Evolutionary conservation across 208 protist species (phyloP).

Genomic region (Leptomonas seymouri): DNA sequence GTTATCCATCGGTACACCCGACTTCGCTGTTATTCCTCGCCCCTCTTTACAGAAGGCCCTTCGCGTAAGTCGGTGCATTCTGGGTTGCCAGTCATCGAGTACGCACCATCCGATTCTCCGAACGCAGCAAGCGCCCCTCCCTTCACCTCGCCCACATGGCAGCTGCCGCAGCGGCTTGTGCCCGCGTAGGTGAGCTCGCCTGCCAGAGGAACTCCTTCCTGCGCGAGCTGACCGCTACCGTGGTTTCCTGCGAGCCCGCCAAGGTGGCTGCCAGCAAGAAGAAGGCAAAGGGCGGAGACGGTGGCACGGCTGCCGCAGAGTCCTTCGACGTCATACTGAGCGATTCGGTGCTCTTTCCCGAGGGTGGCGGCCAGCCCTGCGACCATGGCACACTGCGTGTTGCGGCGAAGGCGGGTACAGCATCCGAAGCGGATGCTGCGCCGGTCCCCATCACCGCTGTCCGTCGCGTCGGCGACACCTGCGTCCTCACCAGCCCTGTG

Average conservation of each 20-base stretch:
- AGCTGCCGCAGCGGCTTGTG: conserved; percentile 7
- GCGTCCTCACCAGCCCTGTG: conserved; percentile 49
- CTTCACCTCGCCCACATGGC: conserved; percentile 7
- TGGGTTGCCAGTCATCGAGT: too few relatives aligned
- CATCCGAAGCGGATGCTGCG: background rate
- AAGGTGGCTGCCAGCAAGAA: conserved; percentile 30
- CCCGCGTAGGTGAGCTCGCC: conserved; percentile 72
- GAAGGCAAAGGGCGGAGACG: conserved; percentile 30
- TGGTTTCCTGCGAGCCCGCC: conserved; percentile 60
- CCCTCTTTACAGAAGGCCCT: too few relatives aligned
- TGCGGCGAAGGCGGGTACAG: background rate
- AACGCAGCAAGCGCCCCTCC: too few relatives aligned
- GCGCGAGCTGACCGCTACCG: conserved; percentile 53
- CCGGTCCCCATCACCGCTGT: conserved; percentile 39
- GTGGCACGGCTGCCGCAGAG: conserved; percentile 1
- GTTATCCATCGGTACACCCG: too few relatives aligned
- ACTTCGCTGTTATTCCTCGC: too few relatives aligned
- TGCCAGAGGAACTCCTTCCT: conserved; percentile 79
- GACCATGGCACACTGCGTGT: conserved; percentile 66
- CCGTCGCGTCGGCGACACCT: conserved; percentile 62
- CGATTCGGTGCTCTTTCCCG: conserved; percentile 89
- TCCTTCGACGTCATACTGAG: conserved; percentile 67
- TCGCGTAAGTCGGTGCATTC: too few relatives aligned
- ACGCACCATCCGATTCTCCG: too few relatives aligned
- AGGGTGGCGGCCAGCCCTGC: conserved; percentile 90